These are phyloP conservation scores for Fusarium chaquense DNA, from an alignment of 2,329 filamentous ascomycete species.

Conservation along the genomic window DNA sequence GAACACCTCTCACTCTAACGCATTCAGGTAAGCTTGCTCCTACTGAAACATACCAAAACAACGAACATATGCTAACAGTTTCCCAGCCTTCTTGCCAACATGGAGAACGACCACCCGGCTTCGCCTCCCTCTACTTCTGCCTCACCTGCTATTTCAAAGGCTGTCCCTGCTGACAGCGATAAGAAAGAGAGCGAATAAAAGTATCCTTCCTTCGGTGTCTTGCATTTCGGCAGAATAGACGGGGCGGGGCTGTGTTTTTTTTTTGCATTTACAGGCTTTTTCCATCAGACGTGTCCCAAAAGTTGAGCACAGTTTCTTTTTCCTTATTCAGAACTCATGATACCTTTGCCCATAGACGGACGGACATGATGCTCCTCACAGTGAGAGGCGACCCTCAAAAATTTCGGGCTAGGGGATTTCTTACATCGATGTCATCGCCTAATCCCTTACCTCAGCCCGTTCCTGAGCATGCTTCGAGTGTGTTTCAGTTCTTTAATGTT, in stretches of 20 bases:
- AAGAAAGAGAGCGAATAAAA: constrained; percentile 65
- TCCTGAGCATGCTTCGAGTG: constrained; percentile 44
- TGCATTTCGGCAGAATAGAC: constrained; percentile 66
- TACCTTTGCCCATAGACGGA: constrained; percentile 63
- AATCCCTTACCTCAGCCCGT: constrained; percentile 43
- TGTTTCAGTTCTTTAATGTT: constrained; percentile 50
- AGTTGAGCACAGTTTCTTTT: constrained; percentile 56
- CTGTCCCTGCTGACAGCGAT: constrained; percentile 64
- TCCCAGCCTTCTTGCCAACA: constrained; percentile 67
- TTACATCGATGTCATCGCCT: constrained; percentile 49
- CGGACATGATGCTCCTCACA: constrained; percentile 51
- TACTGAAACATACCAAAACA: neutral
- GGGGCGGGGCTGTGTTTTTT: constrained; percentile 55
- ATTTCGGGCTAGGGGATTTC: constrained; percentile 48
- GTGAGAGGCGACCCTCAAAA: constrained; percentile 47
- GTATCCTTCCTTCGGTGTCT: constrained; percentile 53
- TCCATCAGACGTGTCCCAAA: constrained; percentile 60
- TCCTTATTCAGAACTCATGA: constrained; percentile 58
- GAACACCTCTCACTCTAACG: constrained; percentile 79
- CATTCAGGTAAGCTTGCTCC: constrained; percentile 81
- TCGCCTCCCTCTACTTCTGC: constrained; percentile 78
- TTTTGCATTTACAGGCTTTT: constrained; percentile 62
- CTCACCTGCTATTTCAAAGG: constrained; percentile 75
- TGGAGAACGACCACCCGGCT: constrained; percentile 72
- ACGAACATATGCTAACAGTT: constrained; percentile 4